Evolutionary conservation across 176 grass and related monocot genomes (phyloP).

Genomic region (Stipa capillata): DNA sequence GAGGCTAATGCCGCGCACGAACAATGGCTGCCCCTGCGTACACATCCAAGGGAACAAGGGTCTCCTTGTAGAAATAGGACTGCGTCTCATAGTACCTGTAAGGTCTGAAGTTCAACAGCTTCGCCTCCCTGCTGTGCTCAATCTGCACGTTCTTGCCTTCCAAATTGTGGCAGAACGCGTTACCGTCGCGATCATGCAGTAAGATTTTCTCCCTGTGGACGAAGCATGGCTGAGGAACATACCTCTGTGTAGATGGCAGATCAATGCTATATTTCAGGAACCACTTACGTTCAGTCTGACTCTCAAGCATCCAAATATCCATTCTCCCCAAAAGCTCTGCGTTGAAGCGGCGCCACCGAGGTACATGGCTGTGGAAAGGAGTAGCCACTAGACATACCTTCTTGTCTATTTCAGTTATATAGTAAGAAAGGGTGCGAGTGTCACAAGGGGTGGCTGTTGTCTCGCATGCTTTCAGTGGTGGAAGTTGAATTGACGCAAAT

Average conservation of each 20-base stretch:
- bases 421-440: background rate
- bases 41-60: slow-evolving; percentile 13
- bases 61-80: slow-evolving; percentile 18
- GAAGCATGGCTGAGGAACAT: slow-evolving; percentile 30
- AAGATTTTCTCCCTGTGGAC: slow-evolving; percentile 15
- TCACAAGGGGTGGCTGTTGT: background rate
- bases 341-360: slow-evolving; percentile 12
- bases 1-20: background rate
- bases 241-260: background rate
- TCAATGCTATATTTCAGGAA: slow-evolving; percentile 17
- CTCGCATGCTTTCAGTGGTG: background rate
- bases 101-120: background rate
- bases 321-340: slow-evolving; percentile 1
- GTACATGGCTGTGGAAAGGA: background rate
- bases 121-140: background rate
- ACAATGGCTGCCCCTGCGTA: slow-evolving; percentile 17
- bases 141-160: background rate
- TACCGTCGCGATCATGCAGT: slow-evolving; percentile 2
- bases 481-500: background rate
- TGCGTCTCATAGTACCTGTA: slow-evolving; percentile 11
- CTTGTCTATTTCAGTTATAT: background rate
- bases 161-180: slow-evolving; percentile 8
- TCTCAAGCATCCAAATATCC: slow-evolving; percentile 31
- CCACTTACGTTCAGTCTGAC: background rate
- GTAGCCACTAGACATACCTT: slow-evolving; percentile 2